Evolutionary conservation across 768 basidiomycete species (phyloP).

Genomic region (Lactarius hatsudake): DNA sequence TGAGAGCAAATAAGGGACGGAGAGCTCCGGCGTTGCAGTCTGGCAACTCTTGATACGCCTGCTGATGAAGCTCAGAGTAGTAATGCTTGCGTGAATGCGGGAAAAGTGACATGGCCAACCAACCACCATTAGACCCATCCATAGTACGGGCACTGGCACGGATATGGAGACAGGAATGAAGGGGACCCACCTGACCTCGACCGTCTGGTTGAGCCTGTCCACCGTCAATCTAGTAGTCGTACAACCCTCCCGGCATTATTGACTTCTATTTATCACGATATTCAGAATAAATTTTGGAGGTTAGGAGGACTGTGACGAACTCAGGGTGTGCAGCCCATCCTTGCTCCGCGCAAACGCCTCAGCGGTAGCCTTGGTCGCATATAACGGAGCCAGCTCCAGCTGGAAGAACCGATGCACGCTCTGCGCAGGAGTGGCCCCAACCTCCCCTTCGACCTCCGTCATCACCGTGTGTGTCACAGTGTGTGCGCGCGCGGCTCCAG

Average conservation of each 20-base stretch:
- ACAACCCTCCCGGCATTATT: slow-evolving; percentile 5
- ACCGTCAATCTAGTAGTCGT: background rate
- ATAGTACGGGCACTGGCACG: too few species aligned
- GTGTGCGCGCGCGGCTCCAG: background rate
- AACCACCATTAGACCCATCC: too few species aligned
- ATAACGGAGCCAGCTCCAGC: too few species aligned
- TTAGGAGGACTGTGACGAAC: background rate
- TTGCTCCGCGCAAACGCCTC: background rate
- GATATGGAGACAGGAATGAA: background rate
- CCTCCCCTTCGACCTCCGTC: too few species aligned
- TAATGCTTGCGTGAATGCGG: slow-evolving; percentile 5
- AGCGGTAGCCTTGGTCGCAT: too few species aligned
- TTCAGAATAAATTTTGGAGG: too few species aligned
- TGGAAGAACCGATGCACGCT: too few species aligned
- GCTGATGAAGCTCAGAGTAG: background rate
- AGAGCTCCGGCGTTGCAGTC: too few species aligned
- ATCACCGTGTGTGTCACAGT: background rate
- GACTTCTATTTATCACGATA: background rate
- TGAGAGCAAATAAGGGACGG: too few species aligned
- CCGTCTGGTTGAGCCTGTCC: background rate
- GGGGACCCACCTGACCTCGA: slow-evolving; percentile 1
- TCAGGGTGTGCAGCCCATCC: slow-evolving; percentile 1
- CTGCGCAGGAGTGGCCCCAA: too few species aligned
- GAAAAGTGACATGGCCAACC: slow-evolving; percentile 5
- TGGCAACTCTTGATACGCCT: too few species aligned